A percentile compares a stretch with the other conserved stretches of the same genome.
Evolutionary conservation across 2,329 filamentous ascomycete genomes (phyloP).

Genomic region (Bretziella fagacearum): DNA sequence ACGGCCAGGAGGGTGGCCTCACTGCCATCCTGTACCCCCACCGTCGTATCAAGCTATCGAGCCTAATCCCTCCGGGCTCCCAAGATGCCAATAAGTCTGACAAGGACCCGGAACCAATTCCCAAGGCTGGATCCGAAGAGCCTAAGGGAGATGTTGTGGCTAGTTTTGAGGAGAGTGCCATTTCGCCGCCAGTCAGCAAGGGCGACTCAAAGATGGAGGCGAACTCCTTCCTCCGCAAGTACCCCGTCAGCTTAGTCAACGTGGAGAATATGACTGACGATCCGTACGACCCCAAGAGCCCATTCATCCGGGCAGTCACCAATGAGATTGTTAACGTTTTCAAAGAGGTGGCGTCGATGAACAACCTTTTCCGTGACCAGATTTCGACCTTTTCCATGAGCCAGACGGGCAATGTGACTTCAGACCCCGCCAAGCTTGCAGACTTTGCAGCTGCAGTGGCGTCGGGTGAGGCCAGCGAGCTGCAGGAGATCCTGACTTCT

Average conservation of each 20-base stretch:
- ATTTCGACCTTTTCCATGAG: constrained; percentile 95
- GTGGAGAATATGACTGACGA: constrained; percentile 87
- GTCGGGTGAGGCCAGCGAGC: constrained; percentile 77
- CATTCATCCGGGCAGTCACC: constrained; percentile 75
- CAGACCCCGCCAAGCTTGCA: constrained; percentile 86
- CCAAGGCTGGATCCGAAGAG: constrained; percentile 45
- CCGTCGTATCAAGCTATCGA: constrained; percentile 78
- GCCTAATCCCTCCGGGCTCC: constrained; percentile 51
- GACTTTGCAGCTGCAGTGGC: constrained; percentile 96
- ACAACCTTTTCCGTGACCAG: constrained; percentile 89
- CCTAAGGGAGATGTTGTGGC: constrained; percentile 90
- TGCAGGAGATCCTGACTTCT: constrained; percentile 79
- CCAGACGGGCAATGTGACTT: constrained; percentile 83
- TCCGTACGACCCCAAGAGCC: constrained; percentile 76
- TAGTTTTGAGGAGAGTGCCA: constrained; percentile 75
- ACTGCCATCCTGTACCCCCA: constrained; percentile 95
- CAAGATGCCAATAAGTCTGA: constrained; percentile 33
- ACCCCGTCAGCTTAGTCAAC: constrained; percentile 83
- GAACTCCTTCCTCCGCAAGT: constrained; percentile 79
- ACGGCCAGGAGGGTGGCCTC: constrained; percentile 67
- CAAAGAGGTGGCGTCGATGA: constrained; percentile 88
- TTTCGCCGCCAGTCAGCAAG: constrained; percentile 36
- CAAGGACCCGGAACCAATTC: constrained; percentile 43
- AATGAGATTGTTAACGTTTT: constrained; percentile 98
- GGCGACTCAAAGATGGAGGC: constrained; percentile 54